phyloP scores from a whole-genome alignment of 164 flowering plant species.

The Brasenia schreberi region DNA sequence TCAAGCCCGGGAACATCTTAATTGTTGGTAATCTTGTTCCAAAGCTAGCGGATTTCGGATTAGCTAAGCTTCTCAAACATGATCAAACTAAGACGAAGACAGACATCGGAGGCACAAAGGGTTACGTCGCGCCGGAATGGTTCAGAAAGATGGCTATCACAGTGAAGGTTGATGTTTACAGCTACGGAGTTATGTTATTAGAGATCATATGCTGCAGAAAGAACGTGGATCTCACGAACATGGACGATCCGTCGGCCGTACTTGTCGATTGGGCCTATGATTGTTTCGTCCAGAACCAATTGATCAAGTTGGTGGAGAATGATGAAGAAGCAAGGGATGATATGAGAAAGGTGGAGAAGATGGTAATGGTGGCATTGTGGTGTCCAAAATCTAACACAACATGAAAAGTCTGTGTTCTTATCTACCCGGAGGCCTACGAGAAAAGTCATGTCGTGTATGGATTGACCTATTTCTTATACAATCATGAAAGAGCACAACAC shows the following conservation, averaged over 20 bases:
- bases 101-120: slow-evolving; percentile 8
- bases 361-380: slow-evolving; percentile 32
- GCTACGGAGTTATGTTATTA: slow-evolving; percentile 19
- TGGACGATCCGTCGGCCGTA: slow-evolving; percentile 1
- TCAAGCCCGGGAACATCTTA: slow-evolving; percentile 12
- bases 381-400: slow-evolving; percentile 5
- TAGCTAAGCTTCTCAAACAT: slow-evolving; percentile 16
- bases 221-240: slow-evolving; percentile 1
- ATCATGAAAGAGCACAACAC: no score
- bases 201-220: slow-evolving; percentile 17
- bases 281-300: slow-evolving; percentile 8
- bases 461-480: no score
- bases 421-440: no score
- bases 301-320: slow-evolving; percentile 7
- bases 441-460: no score
- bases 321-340: slow-evolving; percentile 10
- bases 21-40: slow-evolving; percentile 5
- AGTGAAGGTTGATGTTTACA: slow-evolving; percentile 23
- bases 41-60: slow-evolving; percentile 9
- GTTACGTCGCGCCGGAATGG: slow-evolving; percentile 29
- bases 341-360: slow-evolving; percentile 11
- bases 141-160: slow-evolving; percentile 17
- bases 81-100: slow-evolving; percentile 17
- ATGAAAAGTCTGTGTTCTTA: no score
- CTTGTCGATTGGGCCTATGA: slow-evolving; percentile 16